Percentiles rank a stretch among this genome's conserved stretches.
These are phyloP conservation scores for Apodospora peruviana DNA, from an alignment of 495 filamentous ascomycete genomes.

Conservation along the genomic window DNA sequence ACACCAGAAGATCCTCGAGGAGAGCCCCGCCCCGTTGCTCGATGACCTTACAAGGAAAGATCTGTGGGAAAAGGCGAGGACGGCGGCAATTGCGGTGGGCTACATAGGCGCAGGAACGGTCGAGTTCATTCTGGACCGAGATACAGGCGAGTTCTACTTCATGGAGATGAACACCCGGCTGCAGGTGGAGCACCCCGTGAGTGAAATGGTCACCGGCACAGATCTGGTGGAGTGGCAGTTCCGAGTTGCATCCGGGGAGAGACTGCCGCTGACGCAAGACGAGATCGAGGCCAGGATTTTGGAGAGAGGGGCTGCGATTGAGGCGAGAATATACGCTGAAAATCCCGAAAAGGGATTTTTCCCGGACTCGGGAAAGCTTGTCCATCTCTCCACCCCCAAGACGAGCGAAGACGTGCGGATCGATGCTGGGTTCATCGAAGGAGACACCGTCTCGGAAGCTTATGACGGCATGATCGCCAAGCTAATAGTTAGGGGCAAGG, in stretches of 20 bases:
- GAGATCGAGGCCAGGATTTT: conserved; percentile 73
- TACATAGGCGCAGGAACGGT: conserved; percentile 97
- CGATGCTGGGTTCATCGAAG: conserved; percentile 85
- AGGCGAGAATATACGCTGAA: conserved; percentile 95
- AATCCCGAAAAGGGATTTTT: conserved; percentile 87
- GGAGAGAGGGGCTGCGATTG: conserved; percentile 79
- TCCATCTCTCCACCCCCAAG: conserved; percentile 74
- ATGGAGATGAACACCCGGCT: conserved; percentile 99
- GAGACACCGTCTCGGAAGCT: conserved; percentile 88
- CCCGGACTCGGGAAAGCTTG: conserved; percentile 83
- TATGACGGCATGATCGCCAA: conserved; percentile 99
- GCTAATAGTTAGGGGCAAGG: conserved; percentile 80
- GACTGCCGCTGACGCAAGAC: conserved; percentile 78
- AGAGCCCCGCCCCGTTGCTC: conserved; percentile 87
- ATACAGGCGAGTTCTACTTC: conserved; percentile 90
- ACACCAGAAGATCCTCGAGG: conserved; percentile 97
- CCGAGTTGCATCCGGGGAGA: conserved; percentile 79
- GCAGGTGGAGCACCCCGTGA: conserved; percentile 96
- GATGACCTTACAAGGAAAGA: conserved; percentile 74
- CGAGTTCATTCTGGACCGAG: conserved; percentile 98
- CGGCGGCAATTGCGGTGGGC: conserved; percentile 83
- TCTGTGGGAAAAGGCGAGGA: conserved; percentile 88
- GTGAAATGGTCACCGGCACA: conserved; percentile 91
- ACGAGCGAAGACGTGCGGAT: conserved; percentile 69
- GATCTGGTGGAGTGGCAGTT: conserved; percentile 97